Base-by-base conservation (phyloP, 768 basidiomycete genomes). In the Trametes meyenii region DNA sequence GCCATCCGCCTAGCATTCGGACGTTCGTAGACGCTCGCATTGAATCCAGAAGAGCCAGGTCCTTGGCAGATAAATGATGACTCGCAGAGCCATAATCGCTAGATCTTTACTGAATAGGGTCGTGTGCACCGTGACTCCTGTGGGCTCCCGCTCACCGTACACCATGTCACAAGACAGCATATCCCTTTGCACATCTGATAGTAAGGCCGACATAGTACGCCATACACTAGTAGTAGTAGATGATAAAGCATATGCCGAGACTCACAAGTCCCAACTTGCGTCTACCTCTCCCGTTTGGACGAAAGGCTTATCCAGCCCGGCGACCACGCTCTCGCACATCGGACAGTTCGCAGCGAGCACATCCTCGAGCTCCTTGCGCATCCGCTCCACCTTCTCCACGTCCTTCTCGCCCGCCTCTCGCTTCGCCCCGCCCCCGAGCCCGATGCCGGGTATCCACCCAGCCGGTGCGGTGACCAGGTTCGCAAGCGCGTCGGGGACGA, bases 401-500 rank as follows among this genome's bases (percentile, higher is more conserved):
- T 79, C 81, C 62, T 79, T 80, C 63, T 85, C 84, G 43, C 76
- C 75, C 62, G 71, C 76, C 33, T 72, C 65, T 39, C 78, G 77
- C 51, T 73, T 78, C 68, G 80, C 79, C 5, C 80, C 79, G 19
- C 80, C 78, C 6, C 69, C 71, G 40, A 61, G 58, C 13, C 82
- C 84, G 64, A 88, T 86, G 33, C 85, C 84, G 21, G 90, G 87
- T 66, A 92, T 87, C 90, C 90, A 92, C 17, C 80, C 80, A 13
- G 67, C 74, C 3, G 90, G 88, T 5, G 88, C 82, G 1, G 89
- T 86, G 56, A 98, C 90, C 21, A 94, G 83, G 35, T 85, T 83
- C 29, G 93, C 95, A 14, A 98, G 81, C 3, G 94, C 91, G 69
- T 98, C 97, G 13, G 97, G 97, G 8, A 98, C 77, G 68, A 99